A percentile compares a stretch with the other conserved stretches of the same genome.
Evolutionary conservation across 139 green algal genomes (phyloP).

Genomic region (Desmodesmus armatus): DNA sequence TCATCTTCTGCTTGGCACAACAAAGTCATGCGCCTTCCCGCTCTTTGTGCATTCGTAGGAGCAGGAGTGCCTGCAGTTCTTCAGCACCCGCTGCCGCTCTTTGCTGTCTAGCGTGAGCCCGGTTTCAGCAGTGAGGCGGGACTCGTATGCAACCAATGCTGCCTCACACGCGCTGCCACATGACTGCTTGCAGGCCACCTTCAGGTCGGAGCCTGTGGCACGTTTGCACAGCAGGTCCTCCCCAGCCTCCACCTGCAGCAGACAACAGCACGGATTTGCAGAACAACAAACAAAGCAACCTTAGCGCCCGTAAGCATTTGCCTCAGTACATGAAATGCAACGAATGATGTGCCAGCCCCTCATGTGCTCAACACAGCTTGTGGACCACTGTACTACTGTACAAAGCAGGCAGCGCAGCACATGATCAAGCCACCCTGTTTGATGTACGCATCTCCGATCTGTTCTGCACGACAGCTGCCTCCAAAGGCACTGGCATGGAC

Average conservation of each 20-base stretch:
- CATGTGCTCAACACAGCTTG: background rate
- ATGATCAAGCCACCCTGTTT: no score
- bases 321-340: background rate
- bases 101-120: conserved; percentile 45
- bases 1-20: conserved; percentile 55
- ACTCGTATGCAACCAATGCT: conserved; percentile 24
- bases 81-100: conserved; percentile 46
- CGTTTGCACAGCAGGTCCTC: conserved; percentile 46
- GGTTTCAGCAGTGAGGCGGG: conserved; percentile 5
- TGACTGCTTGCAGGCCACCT: conserved; percentile 46
- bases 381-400: background rate
- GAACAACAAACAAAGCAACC: no score
- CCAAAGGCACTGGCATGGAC: no score
- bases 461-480: no score
- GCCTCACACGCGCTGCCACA: conserved; percentile 47
- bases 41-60: conserved; percentile 63
- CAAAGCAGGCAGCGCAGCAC: background rate
- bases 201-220: conserved; percentile 50
- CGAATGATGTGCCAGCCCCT: background rate
- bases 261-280: background rate
- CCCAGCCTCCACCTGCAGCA: conserved; percentile 45
- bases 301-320: no score
- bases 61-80: conserved; percentile 59
- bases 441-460: no score
- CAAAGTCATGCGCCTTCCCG: conserved; percentile 60